Conservation (phyloP, 192 early-diverging fungal genomes). For the Backusella luteola region DNA sequence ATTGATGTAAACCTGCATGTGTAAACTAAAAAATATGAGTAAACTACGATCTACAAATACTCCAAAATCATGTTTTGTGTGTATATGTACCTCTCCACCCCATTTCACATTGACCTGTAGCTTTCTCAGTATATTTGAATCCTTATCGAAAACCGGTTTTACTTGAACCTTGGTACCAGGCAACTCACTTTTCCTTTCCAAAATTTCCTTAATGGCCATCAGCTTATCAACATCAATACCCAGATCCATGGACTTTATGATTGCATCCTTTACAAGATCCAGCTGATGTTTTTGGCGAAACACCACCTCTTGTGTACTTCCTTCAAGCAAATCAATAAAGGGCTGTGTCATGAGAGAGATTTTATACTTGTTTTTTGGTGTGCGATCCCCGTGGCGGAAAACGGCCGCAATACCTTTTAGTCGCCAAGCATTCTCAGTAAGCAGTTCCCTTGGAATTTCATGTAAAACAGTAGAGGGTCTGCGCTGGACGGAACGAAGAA, state of each 20-base stretch:
- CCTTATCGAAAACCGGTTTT: constrained; percentile 74
- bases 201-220: constrained; percentile 68
- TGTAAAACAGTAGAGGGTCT: constrained; percentile 10
- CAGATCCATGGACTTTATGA: constrained; percentile 51
- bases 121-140: constrained; percentile 52
- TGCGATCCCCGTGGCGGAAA: constrained; percentile 92
- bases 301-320: constrained; percentile 72
- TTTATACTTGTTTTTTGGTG: constrained; percentile 98
- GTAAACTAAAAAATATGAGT: constrained; percentile 64
- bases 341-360: constrained; percentile 71
- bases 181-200: constrained; percentile 75
- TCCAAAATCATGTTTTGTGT: neutral
- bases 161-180: constrained; percentile 93
- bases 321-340: constrained; percentile 70
- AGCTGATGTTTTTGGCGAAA: constrained; percentile 74
- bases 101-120: constrained; percentile 95
- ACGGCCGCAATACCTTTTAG: constrained; percentile 93
- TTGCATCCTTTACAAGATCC: constrained; percentile 59
- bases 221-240: constrained; percentile 59
- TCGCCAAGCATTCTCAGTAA: constrained; percentile 83
- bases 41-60: neutral
- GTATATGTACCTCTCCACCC: constrained; percentile 75
- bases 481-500: constrained; percentile 56
- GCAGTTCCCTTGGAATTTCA: constrained; percentile 40
- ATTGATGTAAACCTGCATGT: constrained; percentile 88